Conservation (phyloP, 176 grass and related monocot species). For the Carex scoparia region DNA sequence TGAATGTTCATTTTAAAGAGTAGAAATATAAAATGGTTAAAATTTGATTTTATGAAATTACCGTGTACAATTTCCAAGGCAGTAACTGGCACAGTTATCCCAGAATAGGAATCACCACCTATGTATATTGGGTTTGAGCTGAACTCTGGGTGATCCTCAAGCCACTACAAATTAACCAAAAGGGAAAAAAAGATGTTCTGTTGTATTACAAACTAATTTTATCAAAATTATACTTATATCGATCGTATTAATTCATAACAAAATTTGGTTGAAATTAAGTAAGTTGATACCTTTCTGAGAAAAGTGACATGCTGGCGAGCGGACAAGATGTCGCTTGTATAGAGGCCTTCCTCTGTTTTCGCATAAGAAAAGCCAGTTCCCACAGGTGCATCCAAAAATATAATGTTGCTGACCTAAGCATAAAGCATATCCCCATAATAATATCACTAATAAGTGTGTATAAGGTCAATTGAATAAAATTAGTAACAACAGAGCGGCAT, state of each 20-base stretch:
- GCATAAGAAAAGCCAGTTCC: slow-evolving; percentile 73
- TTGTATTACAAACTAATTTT: not conserved
- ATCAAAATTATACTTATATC: not conserved
- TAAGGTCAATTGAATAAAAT: not conserved
- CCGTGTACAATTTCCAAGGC: slow-evolving; percentile 32
- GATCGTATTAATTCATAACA: not conserved
- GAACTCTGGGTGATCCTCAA: slow-evolving; percentile 44
- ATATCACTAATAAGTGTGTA: not conserved
- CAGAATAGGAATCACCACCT: slow-evolving; percentile 56
- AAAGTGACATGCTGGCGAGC: slow-evolving; percentile 37
- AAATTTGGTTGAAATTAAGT: not conserved
- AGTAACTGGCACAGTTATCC: slow-evolving; percentile 42
- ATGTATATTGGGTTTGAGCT: slow-evolving; percentile 61
- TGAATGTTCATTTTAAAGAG: not conserved
- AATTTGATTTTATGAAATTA: slow-evolving; percentile 1
- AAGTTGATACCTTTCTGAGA: slow-evolving; percentile 33
- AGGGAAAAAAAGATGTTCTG: not conserved
- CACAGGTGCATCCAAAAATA: slow-evolving; percentile 73
- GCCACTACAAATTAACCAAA: slow-evolving; percentile 34
- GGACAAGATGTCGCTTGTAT: slow-evolving; percentile 35
- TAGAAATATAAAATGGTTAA: not conserved
- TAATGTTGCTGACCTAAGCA: slow-evolving; percentile 51
- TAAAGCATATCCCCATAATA: not conserved
- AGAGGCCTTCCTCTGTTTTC: slow-evolving; percentile 25
- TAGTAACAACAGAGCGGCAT: not conserved